A percentile compares a stretch with the other conserved stretches of the same genome.
These are phyloP conservation scores for Apiotrichum siamense DNA, from an alignment of 1,284 basidiomycete genomes.

Conservation along the genomic window DNA sequence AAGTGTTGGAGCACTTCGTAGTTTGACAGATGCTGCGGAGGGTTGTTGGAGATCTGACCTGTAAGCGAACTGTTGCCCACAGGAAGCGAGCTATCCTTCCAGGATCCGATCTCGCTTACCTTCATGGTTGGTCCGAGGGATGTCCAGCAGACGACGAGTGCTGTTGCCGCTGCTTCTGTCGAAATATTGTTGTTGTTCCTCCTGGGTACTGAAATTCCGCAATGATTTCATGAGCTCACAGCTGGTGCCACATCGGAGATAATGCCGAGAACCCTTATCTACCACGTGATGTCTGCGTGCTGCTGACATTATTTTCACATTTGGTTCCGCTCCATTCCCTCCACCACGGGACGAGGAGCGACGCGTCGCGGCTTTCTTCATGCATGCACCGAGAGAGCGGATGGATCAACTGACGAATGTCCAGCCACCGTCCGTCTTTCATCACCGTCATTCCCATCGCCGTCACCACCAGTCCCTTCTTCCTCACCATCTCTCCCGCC, in stretches of 20 bases:
- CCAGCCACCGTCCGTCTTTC: too few relatives aligned
- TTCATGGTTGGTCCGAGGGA: slow-evolving; percentile 7
- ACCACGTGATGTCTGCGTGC: neutral
- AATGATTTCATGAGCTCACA: too few relatives aligned
- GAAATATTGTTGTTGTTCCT: too few relatives aligned
- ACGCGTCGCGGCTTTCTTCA: too few relatives aligned
- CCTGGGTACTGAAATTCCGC: too few relatives aligned
- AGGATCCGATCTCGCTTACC: slow-evolving; percentile 9
- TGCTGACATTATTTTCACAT: too few relatives aligned
- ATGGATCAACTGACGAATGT: too few relatives aligned
- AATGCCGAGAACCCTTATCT: neutral
- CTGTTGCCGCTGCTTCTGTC: too few relatives aligned
- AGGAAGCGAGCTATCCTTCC: too few relatives aligned
- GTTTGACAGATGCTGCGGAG: slow-evolving; percentile 75
- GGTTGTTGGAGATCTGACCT: slow-evolving; percentile 64
- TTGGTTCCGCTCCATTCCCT: neutral
- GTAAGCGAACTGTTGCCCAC: slow-evolving; percentile 1
- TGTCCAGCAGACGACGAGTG: neutral
- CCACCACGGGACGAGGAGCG: neutral
- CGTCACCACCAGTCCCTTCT: neutral
- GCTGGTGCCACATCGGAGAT: neutral
- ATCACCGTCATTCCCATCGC: neutral
- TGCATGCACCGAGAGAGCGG: too few relatives aligned
- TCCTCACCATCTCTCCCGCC: neutral
- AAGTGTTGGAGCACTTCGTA: slow-evolving; percentile 77